Evolutionary conservation across 164 flowering plant genomes (phyloP), one percentile per base, ranked within the genome.

Genomic region (Pachysandra terminalis): DNA sequence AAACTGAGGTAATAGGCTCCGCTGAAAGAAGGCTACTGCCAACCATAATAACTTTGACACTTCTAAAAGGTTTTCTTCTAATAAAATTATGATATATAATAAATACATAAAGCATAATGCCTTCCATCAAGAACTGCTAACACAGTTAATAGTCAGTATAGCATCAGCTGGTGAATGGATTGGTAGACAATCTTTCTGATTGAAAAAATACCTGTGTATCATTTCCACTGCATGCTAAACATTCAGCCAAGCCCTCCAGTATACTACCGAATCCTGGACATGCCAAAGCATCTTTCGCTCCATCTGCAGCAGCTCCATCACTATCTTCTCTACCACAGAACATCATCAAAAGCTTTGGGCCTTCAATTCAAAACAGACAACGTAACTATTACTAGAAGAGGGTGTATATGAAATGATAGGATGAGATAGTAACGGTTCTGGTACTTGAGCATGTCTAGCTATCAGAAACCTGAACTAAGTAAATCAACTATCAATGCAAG

Each of bases 171-270:
- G 59, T 7, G 14, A 19, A 69, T 32, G 22, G 28, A 22, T 7
- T 17, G 0, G 28, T 16, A 32, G 1, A 45, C 14, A 45, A 45
- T 12, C 51, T 25, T 70, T 49, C 52, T 58, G 63, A 54, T 54
- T 45, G 45, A 13, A 61, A 7, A 21, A 26, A 19, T 75, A 94
- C 98, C 89, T 82, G 75, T 60, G 73, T 58, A 75, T 79, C 70
- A 78, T 69, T 75, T 64, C 87, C 91, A 63, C 53, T 60, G 79
- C 84, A 81, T 63, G 82, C 52, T n/a, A 90, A 7, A 70, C 97
- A 92, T 48, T 84, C 90, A 59, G 87, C 93, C 78, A 95, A 84
- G 66, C 96, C 87, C 32, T 83, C 83, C 63, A 95, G 81, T 49
- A 90, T 82, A 52, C 54, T 41, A 60, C 53, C 71, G 45, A 81